Evolutionary conservation across 139 green algal species (phyloP).

Genomic region (Protoeuglena noctilucae): DNA sequence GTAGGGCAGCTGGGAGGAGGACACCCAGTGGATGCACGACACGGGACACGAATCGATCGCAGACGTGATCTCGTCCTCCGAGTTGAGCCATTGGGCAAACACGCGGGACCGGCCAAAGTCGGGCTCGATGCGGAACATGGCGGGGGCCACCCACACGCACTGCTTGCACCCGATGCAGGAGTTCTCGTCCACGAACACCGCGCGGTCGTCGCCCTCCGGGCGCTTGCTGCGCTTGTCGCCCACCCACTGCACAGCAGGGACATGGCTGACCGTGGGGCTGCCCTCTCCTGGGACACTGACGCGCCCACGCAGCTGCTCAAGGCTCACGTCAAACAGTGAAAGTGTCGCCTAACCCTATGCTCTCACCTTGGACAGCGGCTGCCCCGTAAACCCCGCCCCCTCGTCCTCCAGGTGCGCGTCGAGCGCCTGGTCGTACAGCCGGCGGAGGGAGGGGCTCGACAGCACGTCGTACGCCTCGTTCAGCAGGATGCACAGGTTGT

Average conservation of each 20-base stretch:
- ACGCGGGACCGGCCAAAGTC: conserved; percentile 11
- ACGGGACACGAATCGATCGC: conserved; percentile 22
- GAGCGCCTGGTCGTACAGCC: conserved; percentile 8
- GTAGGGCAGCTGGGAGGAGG: conserved; percentile 12
- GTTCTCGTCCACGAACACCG: conserved; percentile 29
- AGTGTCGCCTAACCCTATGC: too few relatives aligned
- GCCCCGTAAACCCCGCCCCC: conserved; percentile 8
- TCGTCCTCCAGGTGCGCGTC: background rate
- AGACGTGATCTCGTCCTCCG: conserved; percentile 17
- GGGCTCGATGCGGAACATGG: conserved; percentile 16
- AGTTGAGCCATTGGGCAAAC: conserved; percentile 18
- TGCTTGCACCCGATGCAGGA: conserved; percentile 26
- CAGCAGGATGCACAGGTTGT: conserved; percentile 11
- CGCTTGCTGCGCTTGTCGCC: background rate
- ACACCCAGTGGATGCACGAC: conserved; percentile 24
- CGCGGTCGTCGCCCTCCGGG: conserved; percentile 4
- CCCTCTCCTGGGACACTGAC: background rate
- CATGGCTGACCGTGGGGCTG: conserved; percentile 9
- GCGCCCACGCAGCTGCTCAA: conserved; percentile 3
- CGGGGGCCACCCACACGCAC: conserved; percentile 10
- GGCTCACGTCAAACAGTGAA: too few relatives aligned
- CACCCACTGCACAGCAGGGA: conserved; percentile 2
- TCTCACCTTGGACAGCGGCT: conserved; percentile 5
- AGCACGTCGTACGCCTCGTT: conserved; percentile 11
- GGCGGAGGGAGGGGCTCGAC: conserved; percentile 1